phyloP scores from a whole-genome alignment of 2,329 filamentous ascomycete species.

The Penicillium psychrosexuale region DNA sequence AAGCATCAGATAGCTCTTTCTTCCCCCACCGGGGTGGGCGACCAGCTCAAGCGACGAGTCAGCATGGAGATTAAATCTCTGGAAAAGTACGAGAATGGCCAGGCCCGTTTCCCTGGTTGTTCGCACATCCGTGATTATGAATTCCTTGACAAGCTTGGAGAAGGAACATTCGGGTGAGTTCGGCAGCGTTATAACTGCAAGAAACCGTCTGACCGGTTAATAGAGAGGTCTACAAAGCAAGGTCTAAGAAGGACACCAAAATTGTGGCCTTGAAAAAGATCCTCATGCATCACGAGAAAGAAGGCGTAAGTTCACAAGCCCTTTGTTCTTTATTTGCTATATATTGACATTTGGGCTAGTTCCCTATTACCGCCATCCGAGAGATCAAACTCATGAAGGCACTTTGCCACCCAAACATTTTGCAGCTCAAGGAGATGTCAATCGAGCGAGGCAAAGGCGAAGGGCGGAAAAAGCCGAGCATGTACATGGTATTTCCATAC shows the following conservation, averaged over 20 bases:
- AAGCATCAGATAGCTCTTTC: too few species aligned
- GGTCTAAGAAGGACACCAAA: constrained; percentile 68
- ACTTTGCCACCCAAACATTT: constrained; percentile 83
- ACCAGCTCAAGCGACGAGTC: neutral
- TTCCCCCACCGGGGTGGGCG: neutral
- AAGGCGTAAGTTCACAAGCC: constrained; percentile 61
- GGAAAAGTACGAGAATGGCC: constrained; percentile 48
- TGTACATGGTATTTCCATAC: constrained; percentile 99
- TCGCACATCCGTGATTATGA: constrained; percentile 52
- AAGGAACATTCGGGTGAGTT: constrained; percentile 86
- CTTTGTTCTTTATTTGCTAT: neutral
- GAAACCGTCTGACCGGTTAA: constrained; percentile 15
- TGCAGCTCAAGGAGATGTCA: constrained; percentile 91
- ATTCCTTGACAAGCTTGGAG: constrained; percentile 63
- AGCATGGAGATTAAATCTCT: constrained; percentile 41
- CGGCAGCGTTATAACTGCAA: neutral
- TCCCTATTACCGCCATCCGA: constrained; percentile 95
- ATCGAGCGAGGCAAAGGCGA: constrained; percentile 74
- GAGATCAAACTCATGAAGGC: constrained; percentile 98
- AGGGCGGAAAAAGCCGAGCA: constrained; percentile 71
- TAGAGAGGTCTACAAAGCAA: constrained; percentile 87
- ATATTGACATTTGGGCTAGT: constrained; percentile 41
- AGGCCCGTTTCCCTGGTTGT: constrained; percentile 73
- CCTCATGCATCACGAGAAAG: constrained; percentile 98
- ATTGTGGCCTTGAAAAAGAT: constrained; percentile 96